A percentile compares a stretch with the other conserved stretches of the same genome.
These are phyloP conservation scores for Pseudogymnoascus sp. DNA, from an alignment of 2,329 filamentous ascomycete genomes.

Conservation along the genomic window DNA sequence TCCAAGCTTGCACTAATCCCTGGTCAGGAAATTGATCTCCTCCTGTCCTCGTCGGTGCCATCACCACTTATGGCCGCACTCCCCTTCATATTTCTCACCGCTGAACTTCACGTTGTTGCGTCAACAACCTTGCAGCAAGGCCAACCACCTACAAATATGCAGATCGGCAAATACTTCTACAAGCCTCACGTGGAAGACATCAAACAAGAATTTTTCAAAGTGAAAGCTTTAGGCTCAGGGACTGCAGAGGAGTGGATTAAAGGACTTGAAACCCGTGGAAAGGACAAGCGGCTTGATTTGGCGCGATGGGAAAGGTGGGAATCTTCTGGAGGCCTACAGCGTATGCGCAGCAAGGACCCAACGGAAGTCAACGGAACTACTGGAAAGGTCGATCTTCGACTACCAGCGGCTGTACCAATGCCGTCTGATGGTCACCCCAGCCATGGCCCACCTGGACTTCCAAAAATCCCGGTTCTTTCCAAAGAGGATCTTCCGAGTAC, in stretches of 20 bases:
- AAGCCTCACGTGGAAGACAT: slow-evolving; percentile 55
- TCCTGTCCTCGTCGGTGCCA: slow-evolving; percentile 53
- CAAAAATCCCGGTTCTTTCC: neutral
- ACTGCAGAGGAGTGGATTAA: slow-evolving; percentile 73
- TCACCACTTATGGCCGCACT: slow-evolving; percentile 60
- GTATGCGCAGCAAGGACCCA: slow-evolving; percentile 17
- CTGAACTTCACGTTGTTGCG: slow-evolving; percentile 52
- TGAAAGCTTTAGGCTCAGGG: slow-evolving; percentile 58
- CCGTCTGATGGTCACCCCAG: neutral
- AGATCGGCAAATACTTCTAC: slow-evolving; percentile 60
- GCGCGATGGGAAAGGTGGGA: slow-evolving; percentile 63
- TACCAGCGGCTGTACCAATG: neutral
- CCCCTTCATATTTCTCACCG: slow-evolving; percentile 59
- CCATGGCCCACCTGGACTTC: neutral
- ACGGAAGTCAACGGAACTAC: neutral
- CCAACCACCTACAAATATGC: slow-evolving; percentile 39
- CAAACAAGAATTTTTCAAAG: slow-evolving; percentile 54
- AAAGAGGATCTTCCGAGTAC: neutral
- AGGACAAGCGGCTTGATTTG: slow-evolving; percentile 51
- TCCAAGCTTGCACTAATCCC: slow-evolving; percentile 20
- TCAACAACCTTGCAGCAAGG: slow-evolving; percentile 46
- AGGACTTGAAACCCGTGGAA: slow-evolving; percentile 58
- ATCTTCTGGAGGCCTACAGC: slow-evolving; percentile 27
- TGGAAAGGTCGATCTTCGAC: neutral
- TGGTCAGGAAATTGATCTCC: slow-evolving; percentile 59